A percentile compares a stretch with the other conserved stretches of the same genome.
phyloP scores from a whole-genome alignment of 1,139 yeast species.

The Debaryomyces psychrophilus region DNA sequence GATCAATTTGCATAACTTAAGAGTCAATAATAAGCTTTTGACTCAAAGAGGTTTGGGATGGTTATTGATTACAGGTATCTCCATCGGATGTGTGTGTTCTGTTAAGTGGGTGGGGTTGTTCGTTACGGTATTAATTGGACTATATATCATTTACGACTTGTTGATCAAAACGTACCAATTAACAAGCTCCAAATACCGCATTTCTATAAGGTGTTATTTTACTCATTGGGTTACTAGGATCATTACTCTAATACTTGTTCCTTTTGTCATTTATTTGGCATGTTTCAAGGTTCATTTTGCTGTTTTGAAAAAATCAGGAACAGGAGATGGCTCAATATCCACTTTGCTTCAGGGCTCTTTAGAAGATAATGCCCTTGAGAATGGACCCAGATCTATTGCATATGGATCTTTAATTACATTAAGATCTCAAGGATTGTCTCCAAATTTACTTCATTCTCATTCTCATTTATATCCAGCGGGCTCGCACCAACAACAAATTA shows the following conservation, averaged over 20 bases:
- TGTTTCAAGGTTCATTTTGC: slow-evolving; percentile 82
- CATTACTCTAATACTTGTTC: slow-evolving; percentile 70
- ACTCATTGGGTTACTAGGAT: slow-evolving; percentile 76
- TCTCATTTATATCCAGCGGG: slow-evolving; percentile 70
- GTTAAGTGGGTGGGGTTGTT: slow-evolving; percentile 97
- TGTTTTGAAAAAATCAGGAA: slow-evolving; percentile 74
- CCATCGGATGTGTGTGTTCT: slow-evolving; percentile 90
- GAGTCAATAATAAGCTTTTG: slow-evolving; percentile 42
- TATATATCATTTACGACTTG: slow-evolving; percentile 80
- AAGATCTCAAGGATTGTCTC: slow-evolving; percentile 73
- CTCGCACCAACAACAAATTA: slow-evolving; percentile 71
- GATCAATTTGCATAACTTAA: slow-evolving; percentile 54
- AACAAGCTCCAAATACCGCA: slow-evolving; percentile 33
- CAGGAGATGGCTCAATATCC: slow-evolving; percentile 76
- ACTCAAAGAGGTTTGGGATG: slow-evolving; percentile 52
- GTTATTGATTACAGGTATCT: slow-evolving; percentile 70
- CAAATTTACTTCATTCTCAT: slow-evolving; percentile 74
- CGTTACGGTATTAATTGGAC: slow-evolving; percentile 79
- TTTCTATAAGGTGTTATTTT: slow-evolving; percentile 41
- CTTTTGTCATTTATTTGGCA: slow-evolving; percentile 65
- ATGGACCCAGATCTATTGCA: slow-evolving; percentile 64
- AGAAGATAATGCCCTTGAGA: slow-evolving; percentile 52
- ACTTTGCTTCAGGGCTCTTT: slow-evolving; percentile 71
- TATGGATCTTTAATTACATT: slow-evolving; percentile 66
- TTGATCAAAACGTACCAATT: slow-evolving; percentile 63